Conservation (phyloP, 495 filamentous ascomycete species). For the Annulohypoxylon maeteangense region DNA sequence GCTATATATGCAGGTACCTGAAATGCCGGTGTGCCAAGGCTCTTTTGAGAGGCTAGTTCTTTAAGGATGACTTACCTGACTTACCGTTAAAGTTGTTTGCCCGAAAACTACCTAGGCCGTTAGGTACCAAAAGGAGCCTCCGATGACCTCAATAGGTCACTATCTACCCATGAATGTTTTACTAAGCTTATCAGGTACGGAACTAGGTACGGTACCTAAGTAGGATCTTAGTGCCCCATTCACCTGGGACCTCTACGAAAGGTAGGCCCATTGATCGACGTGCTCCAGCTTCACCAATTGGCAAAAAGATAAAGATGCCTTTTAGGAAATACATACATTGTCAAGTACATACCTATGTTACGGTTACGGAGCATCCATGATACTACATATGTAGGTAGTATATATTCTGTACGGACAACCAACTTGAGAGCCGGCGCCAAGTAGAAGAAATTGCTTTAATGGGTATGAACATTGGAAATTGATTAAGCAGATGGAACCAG, state of each 20-base stretch:
- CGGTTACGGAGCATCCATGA: neutral
- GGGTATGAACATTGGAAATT: neutral
- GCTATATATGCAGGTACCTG: neutral
- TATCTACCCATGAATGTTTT: neutral
- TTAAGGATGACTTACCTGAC: conserved; percentile 1
- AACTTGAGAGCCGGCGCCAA: neutral
- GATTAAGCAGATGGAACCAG: neutral
- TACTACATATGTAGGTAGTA: too few relatives aligned
- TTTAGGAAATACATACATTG: neutral
- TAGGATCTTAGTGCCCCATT: conserved; percentile 22
- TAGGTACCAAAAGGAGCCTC: neutral
- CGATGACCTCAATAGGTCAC: neutral
- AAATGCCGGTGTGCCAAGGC: conserved; percentile 6
- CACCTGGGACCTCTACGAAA: conserved; percentile 11
- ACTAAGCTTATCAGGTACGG: conserved; percentile 21
- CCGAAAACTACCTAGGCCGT: conserved; percentile 7
- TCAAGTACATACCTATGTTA: too few relatives aligned
- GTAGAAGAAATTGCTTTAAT: neutral
- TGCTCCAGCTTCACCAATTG: neutral
- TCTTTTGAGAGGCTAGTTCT: conserved; percentile 1
- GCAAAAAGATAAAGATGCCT: neutral
- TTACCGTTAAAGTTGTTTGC: conserved; percentile 14
- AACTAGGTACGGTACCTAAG: neutral
- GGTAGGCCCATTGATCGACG: conserved; percentile 35
- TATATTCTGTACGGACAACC: neutral